Base-by-base conservation (phyloP, 495 filamentous ascomycete genomes). In the Astrocystis sublimbata region DNA sequence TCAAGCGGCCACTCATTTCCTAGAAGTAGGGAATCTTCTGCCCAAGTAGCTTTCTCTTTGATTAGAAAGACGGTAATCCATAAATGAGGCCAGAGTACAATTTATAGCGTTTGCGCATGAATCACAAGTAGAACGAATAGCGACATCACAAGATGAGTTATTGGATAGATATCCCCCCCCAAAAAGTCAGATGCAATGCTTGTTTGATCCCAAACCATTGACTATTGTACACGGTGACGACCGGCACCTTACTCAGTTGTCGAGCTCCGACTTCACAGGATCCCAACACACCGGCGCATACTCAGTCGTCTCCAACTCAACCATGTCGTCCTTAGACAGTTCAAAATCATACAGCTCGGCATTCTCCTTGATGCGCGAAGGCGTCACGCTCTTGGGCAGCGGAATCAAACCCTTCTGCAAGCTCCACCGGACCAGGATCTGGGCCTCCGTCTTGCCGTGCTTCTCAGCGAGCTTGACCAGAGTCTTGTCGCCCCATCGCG, bases 341-440 rank as follows among this genome's bases (percentile, higher is more conserved):
- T 92, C 88, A 75, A 96, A 97, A 71, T 92, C 91, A 75, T 87
- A 96, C 2, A 96, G 75, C 40, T 86, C 76, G 0, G 86, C 79
- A 71, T 97, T 97, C 71, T 92, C 88, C 67, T 78, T 76, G 62
- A 94, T 93, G 13, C 91, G 76, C 24, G 75, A 77, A 3, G 80
- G 75, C 0, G 84, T 91, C 0, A 86, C 88, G 38, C 87, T 91
- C 78, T 93, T 93, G 4, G 91, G 89, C 24, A 94, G 81, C 30
- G 89, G 88, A 17, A 92, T 78, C 47, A 85, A 84, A 1, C 86
- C 88, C 76, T 88, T 93, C 70, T 96, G 91, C 73, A 97, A 75
- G 69, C 90, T 92, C 92, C 93, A 97, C 51, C 91, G 80, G 9
- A 97, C 53, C 62, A 97, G 71, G 8, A 97, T 79, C 78, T 97